Base-by-base conservation (phyloP, 352 stramenopile genomes). In the Globisporangium alternatum region DNA sequence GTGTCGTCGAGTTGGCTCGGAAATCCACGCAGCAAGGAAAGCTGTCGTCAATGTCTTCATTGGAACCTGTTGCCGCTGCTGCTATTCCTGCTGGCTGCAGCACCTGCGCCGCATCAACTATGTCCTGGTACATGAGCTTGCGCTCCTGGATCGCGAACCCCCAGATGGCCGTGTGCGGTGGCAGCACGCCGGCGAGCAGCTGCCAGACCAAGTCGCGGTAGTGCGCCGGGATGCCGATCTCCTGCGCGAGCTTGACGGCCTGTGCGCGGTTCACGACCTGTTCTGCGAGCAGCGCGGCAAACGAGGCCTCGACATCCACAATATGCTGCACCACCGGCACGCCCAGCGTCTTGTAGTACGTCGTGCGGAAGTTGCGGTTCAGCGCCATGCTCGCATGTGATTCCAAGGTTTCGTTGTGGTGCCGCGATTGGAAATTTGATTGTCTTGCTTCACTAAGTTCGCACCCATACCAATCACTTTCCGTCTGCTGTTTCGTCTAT, bases 281-380 rank as follows among this genome's bases (percentile, higher is more conserved):
- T 47, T 91, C 81, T 3, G 68, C 66, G 19, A 95, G 77, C 39
- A 95, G 69, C 43, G 83, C 75, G 5, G 80, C 78, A 49, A 90
- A 93, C 35, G 80, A 90, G 1, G 83, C 86, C 25, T 94, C 86
- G 35, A 89, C 72, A 45, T 94, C 81, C 48, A 91, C 83, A 67
- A 93, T 89, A 64, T 90, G 81, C 70, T 90, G 86, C 68, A 93
- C 81, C 47, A 94, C 81, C 8, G 86, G 86, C 60, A 95, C 86
- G 49, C 86, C 86, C 55, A 95, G 73, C 67, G 82, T 95, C 76
- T 95, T 95, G 71, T 95, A 95, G 68, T 95, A 95, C 43, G 83
- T 92, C 69, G 81, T 91, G 47, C 83, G 83, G 70, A 95, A 91
- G 69, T 94, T 94, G 58, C 78, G 70, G 62, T 69, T 90, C 53